Evolutionary conservation across 2,329 filamentous ascomycete species (phyloP), one percentile per base, ranked within the genome.

Genomic region (Ophiosphaerella korrae): DNA sequence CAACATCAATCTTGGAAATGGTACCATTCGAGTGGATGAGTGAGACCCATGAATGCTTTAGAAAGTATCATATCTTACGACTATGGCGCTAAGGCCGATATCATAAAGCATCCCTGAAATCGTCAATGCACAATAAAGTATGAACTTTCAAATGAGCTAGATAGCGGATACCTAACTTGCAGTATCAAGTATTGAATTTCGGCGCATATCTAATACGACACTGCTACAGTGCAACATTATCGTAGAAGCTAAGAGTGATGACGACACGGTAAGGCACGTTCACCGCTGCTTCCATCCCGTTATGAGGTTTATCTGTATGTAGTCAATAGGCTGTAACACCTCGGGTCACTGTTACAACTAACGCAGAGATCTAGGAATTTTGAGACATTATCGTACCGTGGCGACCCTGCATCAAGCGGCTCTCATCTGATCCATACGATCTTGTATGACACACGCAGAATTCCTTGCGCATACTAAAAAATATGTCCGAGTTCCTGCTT

Each of bases 321-420:
- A 33, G 29, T 13, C 24, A n/a, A 21, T 16, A 18, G 21, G n/a
- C 46, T 43, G 55, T 55, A 48, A 9, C 48, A 57, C 55, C 36
- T 37, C 29, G 8, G 29, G 18, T 48, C 57, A 51, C 48, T 45
- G 8, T 49, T 60, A 11, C 14, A 45, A 35, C 45, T 35, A 42
- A 23, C 50, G 18, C 16, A 50, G 39, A 42, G 50, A 29, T 47
- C 32, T 34, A 24, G 33, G 32, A 38, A 34, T 38, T 36, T 42
- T 32, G 41, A 37, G 14, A 38, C 38, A 50, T 57, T 59, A 49
- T 64, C 60, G 58, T 58, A 48, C 42, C 44, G 47, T 56, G 61
- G 60, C 50, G 48, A 64, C 53, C 47, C 57, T 61, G 52, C 58
- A 53, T 60, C 24, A 36, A 39, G 18, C 36, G 39, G 52, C 24